phyloP scores from a whole-genome alignment of 176 grass and related monocot species.

The Neostapfia colusana region DNA sequence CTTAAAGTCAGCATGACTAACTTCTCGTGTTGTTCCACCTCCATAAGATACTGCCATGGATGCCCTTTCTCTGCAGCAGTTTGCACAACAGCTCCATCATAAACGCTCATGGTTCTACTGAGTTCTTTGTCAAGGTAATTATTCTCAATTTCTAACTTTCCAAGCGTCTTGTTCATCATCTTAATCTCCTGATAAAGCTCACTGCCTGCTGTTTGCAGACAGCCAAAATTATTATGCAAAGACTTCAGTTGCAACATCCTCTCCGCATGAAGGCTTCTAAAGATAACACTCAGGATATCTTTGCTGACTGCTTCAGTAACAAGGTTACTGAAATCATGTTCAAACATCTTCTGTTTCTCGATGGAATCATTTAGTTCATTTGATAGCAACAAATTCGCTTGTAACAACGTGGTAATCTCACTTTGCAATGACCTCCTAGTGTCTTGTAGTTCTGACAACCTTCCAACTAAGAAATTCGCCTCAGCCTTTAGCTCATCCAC shows the following conservation, averaged over 20 bases:
- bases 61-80: slow-evolving; percentile 26
- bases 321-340: slow-evolving; percentile 56
- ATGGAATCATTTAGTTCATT: slow-evolving; percentile 52
- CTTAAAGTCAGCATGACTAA: slow-evolving; percentile 28
- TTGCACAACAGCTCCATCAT: slow-evolving; percentile 30
- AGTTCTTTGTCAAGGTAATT: slow-evolving; percentile 41
- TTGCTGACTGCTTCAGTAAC: slow-evolving; percentile 56
- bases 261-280: slow-evolving; percentile 63
- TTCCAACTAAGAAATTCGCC: slow-evolving; percentile 64
- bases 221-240: slow-evolving; percentile 48
- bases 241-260: slow-evolving; percentile 47
- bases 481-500: slow-evolving; percentile 71
- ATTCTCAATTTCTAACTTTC: slow-evolving; percentile 43
- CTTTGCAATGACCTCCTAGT: slow-evolving; percentile 61
- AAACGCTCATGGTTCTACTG: slow-evolving; percentile 37
- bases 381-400: slow-evolving; percentile 64
- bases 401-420: slow-evolving; percentile 60
- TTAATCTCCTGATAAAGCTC: slow-evolving; percentile 54
- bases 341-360: slow-evolving; percentile 46
- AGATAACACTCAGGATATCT: slow-evolving; percentile 61
- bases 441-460: slow-evolving; percentile 73
- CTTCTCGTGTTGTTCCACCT: slow-evolving; percentile 32
- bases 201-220: slow-evolving; percentile 48
- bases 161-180: slow-evolving; percentile 53
- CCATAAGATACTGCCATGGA: not conserved